phyloP scores from a whole-genome alignment of 768 basidiomycete genomes.

The Dioszegia aurantiaca region DNA sequence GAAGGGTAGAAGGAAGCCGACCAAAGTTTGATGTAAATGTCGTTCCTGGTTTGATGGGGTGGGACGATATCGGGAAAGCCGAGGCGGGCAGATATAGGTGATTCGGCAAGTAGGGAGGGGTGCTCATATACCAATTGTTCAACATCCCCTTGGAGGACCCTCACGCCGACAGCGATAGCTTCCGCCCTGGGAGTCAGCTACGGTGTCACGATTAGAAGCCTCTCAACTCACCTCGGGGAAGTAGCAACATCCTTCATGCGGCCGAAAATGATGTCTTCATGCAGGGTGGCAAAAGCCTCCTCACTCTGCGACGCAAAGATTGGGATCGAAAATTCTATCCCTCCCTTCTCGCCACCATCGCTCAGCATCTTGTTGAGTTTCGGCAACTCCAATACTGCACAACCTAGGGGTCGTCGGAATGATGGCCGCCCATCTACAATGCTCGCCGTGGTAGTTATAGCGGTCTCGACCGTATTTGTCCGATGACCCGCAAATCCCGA shows the following conservation, averaged over 20 bases:
- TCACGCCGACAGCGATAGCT: slow-evolving; percentile 75
- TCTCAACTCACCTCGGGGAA: slow-evolving; percentile 63
- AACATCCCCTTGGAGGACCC: slow-evolving; percentile 80
- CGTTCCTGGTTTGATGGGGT: slow-evolving; percentile 86
- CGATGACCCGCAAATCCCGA: slow-evolving; percentile 37
- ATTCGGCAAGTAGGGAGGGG: slow-evolving; percentile 73
- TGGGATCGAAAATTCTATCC: slow-evolving; percentile 77
- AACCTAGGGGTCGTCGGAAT: slow-evolving; percentile 89
- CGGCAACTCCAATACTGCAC: slow-evolving; percentile 81
- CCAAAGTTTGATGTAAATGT: slow-evolving; percentile 95
- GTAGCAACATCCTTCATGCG: slow-evolving; percentile 71
- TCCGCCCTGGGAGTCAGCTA: slow-evolving; percentile 64
- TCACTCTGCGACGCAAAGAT: slow-evolving; percentile 83
- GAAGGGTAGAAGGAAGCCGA: slow-evolving; percentile 75
- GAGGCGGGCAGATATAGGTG: slow-evolving; percentile 76
- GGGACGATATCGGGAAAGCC: slow-evolving; percentile 96
- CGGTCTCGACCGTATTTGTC: slow-evolving; percentile 24
- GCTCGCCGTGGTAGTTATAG: slow-evolving; percentile 13
- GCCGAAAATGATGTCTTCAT: slow-evolving; percentile 85
- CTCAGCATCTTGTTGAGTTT: slow-evolving; percentile 67
- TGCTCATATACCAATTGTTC: slow-evolving; percentile 75
- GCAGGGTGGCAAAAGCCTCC: slow-evolving; percentile 82
- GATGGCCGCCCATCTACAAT: slow-evolving; percentile 29
- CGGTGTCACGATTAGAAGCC: too few relatives aligned
- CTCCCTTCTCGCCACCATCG: slow-evolving; percentile 64